Percentiles rank a stretch among this genome's conserved stretches.
Conservation (phyloP, 2,329 filamentous ascomycete genomes). For the Ophiostoma sp. region DNA sequence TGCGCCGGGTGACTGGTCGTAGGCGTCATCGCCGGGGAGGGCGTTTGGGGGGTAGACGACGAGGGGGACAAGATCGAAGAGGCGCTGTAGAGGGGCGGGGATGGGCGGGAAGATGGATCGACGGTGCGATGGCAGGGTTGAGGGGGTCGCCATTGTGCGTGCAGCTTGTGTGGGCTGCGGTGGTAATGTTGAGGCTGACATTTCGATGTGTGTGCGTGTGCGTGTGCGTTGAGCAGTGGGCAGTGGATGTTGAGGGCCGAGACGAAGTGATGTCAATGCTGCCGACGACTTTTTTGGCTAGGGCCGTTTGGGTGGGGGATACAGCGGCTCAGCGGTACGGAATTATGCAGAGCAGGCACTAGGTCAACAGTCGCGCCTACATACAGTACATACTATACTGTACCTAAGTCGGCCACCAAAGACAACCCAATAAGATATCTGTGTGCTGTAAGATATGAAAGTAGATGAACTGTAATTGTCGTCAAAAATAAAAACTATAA, state of each 20-base stretch:
- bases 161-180: neutral
- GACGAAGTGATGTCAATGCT: neutral
- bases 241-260: neutral
- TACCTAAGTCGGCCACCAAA: neutral
- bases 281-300: neutral
- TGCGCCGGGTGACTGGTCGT: conserved; percentile 21
- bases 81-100: conserved; percentile 68
- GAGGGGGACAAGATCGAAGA: conserved; percentile 84
- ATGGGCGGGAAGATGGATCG: conserved; percentile 43
- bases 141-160: conserved; percentile 8
- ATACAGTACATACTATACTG: no score
- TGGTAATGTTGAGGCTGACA: neutral
- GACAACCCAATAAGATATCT: neutral
- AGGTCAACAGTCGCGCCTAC: neutral
- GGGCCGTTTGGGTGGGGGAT: neutral
- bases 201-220: neutral
- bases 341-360: no score
- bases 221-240: neutral
- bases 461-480: neutral
- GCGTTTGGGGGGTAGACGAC: conserved; percentile 67
- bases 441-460: no score
- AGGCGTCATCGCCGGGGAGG: conserved; percentile 52
- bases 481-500: neutral
- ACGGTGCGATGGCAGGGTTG: neutral
- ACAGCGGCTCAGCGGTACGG: neutral